Conservation (phyloP, 257 asterid species). For the Leonotis leonurus region DNA sequence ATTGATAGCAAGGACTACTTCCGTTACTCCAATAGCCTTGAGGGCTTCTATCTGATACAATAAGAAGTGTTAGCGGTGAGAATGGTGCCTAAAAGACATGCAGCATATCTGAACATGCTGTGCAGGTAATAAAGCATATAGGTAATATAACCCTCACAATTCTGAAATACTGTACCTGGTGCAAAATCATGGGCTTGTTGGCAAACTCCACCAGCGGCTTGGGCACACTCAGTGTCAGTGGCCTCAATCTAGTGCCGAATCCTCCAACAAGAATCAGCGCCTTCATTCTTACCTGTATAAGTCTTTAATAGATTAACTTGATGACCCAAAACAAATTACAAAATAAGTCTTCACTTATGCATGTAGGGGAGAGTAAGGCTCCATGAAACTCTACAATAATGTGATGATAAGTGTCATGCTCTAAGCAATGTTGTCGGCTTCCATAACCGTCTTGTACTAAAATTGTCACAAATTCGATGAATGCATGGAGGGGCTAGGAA, state of each 20-base stretch:
- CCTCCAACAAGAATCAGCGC: conserved; percentile 98
- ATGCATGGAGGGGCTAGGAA: conserved; percentile 31
- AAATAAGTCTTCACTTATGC: conserved; percentile 26
- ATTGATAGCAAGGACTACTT: conserved; percentile 91
- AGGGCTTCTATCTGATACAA: conserved; percentile 77
- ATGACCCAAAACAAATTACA: conserved; percentile 15
- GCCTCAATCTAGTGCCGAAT: conserved; percentile 94
- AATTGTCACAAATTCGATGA: conserved; percentile 29
- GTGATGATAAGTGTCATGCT: conserved; percentile 31
- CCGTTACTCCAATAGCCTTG: conserved; percentile 85
- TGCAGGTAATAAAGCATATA: background rate
- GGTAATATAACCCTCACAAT: background rate
- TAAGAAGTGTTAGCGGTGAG: background rate
- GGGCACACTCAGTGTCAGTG: conserved; percentile 83
- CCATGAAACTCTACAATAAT: conserved; percentile 22
- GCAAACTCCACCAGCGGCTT: conserved; percentile 97
- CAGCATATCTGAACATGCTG: background rate
- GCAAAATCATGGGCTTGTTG: conserved; percentile 98
- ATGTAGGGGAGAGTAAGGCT: conserved; percentile 30
- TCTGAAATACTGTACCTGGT: conserved; percentile 55
- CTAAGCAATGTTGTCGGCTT: conserved; percentile 33
- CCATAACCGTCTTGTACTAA: conserved; percentile 22
- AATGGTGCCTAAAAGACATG: conserved; percentile 3
- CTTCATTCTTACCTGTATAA: conserved; percentile 54
- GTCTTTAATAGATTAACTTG: conserved; percentile 15